Percentiles rank a stretch among this genome's conserved stretches.
Evolutionary conservation across 345 rosid species (phyloP).

Genomic region (Eucalyptus grandis): DNA sequence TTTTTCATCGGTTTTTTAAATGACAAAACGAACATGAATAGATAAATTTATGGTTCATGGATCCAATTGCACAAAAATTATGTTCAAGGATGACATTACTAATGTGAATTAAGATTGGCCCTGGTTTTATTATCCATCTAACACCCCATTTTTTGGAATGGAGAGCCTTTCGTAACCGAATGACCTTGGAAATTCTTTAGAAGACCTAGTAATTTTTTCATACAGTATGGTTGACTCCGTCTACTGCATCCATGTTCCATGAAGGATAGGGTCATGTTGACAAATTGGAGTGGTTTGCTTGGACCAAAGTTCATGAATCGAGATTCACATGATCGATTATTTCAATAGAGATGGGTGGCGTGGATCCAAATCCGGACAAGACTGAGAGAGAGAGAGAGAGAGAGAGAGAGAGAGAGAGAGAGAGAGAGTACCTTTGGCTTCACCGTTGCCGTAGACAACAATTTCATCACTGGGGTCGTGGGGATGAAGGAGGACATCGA

Average conservation of each 20-base stretch:
- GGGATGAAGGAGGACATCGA: slow-evolving; percentile 13
- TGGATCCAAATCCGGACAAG: neutral
- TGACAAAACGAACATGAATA: no score
- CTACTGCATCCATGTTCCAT: neutral
- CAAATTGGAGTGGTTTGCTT: neutral
- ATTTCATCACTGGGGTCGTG: neutral
- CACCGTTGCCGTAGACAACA: slow-evolving; percentile 25
- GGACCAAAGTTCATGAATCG: neutral
- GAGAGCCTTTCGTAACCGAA: neutral
- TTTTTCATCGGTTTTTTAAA: no score
- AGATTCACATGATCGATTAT: neutral
- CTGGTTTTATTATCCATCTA: no score
- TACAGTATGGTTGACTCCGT: neutral
- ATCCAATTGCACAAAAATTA: no score
- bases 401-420: neutral
- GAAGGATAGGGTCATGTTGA: neutral
- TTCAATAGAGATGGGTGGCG: no score
- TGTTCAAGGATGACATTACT: no score
- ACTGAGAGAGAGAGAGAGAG: neutral
- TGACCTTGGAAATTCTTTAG: neutral
- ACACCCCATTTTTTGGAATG: neutral
- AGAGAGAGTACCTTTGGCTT: slow-evolving; percentile 10
- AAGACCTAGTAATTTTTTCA: neutral
- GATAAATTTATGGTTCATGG: no score
- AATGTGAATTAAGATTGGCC: no score